Evolutionary conservation across 306 rosid species (phyloP).

Genomic region (Macrotyloma uniflorum): DNA sequence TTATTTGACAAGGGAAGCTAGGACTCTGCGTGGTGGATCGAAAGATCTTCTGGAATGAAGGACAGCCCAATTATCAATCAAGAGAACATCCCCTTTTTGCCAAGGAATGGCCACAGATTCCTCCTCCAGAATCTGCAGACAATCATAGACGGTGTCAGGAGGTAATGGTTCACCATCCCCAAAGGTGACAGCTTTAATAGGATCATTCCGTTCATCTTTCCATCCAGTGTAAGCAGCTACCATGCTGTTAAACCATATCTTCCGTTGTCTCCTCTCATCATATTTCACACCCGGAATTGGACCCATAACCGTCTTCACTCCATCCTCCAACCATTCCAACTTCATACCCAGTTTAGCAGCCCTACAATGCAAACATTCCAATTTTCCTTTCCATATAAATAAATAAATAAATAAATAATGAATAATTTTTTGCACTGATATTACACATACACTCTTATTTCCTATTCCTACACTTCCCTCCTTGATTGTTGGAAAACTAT

Average conservation of each 20-base stretch:
- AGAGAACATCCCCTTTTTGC: conserved; percentile 70
- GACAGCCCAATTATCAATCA: conserved; percentile 83
- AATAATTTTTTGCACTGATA: no score
- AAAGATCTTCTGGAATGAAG: conserved; percentile 80
- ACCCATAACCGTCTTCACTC: conserved; percentile 79
- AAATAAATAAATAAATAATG: background rate
- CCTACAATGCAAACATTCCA: conserved; percentile 44
- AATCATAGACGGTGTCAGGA: conserved; percentile 58
- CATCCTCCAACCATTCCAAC: conserved; percentile 83
- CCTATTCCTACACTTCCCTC: no score
- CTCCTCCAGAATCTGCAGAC: conserved; percentile 62
- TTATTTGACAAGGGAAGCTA: conserved; percentile 49
- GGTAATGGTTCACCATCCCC: conserved; percentile 83
- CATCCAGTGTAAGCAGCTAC: conserved; percentile 75
- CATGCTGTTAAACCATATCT: conserved; percentile 95
- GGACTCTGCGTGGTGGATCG: conserved; percentile 61
- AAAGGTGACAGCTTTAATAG: conserved; percentile 81
- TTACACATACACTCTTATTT: no score
- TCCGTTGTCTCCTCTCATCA: conserved; percentile 58
- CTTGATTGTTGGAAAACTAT: no score
- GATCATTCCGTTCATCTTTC: conserved; percentile 53
- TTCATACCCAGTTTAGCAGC: conserved; percentile 82
- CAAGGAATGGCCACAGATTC: conserved; percentile 66
- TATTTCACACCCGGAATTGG: conserved; percentile 79
- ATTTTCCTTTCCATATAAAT: background rate